Conservation (phyloP, 2,329 filamentous ascomycete species). For the Exserohilum rostratum region DNA sequence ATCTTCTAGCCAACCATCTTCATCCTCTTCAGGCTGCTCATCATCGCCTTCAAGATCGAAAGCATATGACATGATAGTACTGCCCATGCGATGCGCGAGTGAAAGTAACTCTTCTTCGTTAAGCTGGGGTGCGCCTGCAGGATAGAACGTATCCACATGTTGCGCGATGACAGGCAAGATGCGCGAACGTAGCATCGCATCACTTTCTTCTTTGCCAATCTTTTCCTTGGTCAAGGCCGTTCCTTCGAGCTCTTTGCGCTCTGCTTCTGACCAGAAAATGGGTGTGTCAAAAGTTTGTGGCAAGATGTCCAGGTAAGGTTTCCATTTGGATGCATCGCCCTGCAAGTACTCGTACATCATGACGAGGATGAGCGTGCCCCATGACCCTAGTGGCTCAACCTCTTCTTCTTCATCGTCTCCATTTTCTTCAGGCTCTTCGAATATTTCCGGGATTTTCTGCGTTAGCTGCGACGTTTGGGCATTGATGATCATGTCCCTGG, state of each 20-base stretch:
- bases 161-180: slow-evolving; percentile 23
- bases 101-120: slow-evolving; percentile 21
- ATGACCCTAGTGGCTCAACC: slow-evolving; percentile 23
- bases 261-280: slow-evolving; percentile 27
- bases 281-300: slow-evolving; percentile 30
- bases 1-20: slow-evolving; percentile 34
- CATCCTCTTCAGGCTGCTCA: slow-evolving; percentile 22
- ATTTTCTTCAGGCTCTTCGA: slow-evolving; percentile 15
- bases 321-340: slow-evolving; percentile 28
- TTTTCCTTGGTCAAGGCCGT: slow-evolving; percentile 28
- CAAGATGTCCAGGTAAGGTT: slow-evolving; percentile 30
- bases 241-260: slow-evolving; percentile 27
- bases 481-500: slow-evolving; percentile 28
- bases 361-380: slow-evolving; percentile 29
- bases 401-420: slow-evolving; percentile 22
- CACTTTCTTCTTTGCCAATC: slow-evolving; percentile 28
- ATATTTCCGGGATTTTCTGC: slow-evolving; percentile 21
- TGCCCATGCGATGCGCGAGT: slow-evolving; percentile 31
- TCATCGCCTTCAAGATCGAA: slow-evolving; percentile 29
- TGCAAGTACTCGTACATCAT: slow-evolving; percentile 31
- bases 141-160: slow-evolving; percentile 18
- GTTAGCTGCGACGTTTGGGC: slow-evolving; percentile 26
- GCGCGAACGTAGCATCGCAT: slow-evolving; percentile 22
- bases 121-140: background rate
- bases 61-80: slow-evolving; percentile 33